Base-by-base conservation (phyloP, 805 yeast species). In the Pichia gijzeniarum region DNA sequence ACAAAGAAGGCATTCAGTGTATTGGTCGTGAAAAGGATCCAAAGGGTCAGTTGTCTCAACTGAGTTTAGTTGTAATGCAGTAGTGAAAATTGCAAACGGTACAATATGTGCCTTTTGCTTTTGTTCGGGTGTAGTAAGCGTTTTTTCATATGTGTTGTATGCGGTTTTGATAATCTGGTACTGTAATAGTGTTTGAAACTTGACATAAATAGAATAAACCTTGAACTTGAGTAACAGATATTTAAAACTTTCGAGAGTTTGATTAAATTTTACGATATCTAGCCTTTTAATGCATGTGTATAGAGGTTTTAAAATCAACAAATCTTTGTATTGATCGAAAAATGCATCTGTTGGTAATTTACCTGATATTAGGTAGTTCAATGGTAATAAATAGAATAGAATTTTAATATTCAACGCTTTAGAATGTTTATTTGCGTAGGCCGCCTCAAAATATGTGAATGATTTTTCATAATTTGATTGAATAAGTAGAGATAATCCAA, bases 391-490 rank as follows among this genome's bases (percentile, higher is more conserved):
- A 35, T 41, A 41, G 10, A 41, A 18, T 5, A 36, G 16, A 7
- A 44, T 44, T 19, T 44, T 44, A 3, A 16, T 19, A 7, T 20
- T 16, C 7, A 44, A 17, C 4, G 43, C 14, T 27, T 35, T 44
- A 5, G 43, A 39, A 17, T 40, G 47, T 19, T 44, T 44, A n/a
- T 20, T n/a, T 10, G 27, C 13, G 12, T 39, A 34, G 3, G 47
- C 43, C 16, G 20, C n/a, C 31, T 44, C 30, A 19, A 44, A 44
- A 13, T 28, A 40, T 8, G n/a, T 12, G 6, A 22, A 35, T 7
- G 47, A 39, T 25, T 40, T 40, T 3, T 41, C 32, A 16, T 39
- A 39, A 16, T 39, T 44, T 9, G 47, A 44, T 32, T 44, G 47
- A 3, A 44, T 19, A 3, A 44, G 14, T 10, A 40, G 27, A 6